Conservation (phyloP, 2,329 filamentous ascomycete genomes). For the Dryadomyces quercus-mongolicae region DNA sequence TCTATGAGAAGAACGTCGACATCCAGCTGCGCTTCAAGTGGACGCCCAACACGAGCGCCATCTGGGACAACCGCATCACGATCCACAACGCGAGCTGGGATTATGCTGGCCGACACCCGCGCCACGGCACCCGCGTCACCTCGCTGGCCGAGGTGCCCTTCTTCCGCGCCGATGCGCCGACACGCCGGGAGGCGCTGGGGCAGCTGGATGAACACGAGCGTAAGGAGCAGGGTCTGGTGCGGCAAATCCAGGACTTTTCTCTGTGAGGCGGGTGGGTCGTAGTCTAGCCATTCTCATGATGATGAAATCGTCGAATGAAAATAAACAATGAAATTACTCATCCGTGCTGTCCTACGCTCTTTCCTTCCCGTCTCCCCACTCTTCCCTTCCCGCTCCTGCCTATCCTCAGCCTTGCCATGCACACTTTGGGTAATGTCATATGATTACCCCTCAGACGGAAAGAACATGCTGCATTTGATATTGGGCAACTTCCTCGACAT, state of each 20-base stretch:
- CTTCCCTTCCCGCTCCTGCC: no score
- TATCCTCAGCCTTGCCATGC: no score
- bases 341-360: not conserved
- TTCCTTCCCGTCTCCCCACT: no score
- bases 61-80: conserved; percentile 66
- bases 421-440: no score
- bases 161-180: conserved; percentile 52
- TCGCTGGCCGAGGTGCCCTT: conserved; percentile 59
- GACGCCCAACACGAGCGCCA: conserved; percentile 52
- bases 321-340: not conserved
- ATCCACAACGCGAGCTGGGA: conserved; percentile 68
- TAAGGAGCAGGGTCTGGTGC: conserved; percentile 7
- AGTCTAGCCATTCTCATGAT: no score
- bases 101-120: conserved; percentile 52
- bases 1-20: conserved; percentile 58
- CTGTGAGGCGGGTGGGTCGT: not conserved
- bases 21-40: conserved; percentile 63
- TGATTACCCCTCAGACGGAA: no score
- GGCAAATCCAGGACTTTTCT: conserved; percentile 10
- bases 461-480: no score
- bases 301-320: not conserved
- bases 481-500: no score
- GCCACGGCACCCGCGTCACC: conserved; percentile 62
- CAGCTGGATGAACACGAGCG: conserved; percentile 44
- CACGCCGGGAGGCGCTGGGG: conserved; percentile 53